phyloP scores from a whole-genome alignment of 352 stramenopile species.

The Aphanomyces invadans region DNA sequence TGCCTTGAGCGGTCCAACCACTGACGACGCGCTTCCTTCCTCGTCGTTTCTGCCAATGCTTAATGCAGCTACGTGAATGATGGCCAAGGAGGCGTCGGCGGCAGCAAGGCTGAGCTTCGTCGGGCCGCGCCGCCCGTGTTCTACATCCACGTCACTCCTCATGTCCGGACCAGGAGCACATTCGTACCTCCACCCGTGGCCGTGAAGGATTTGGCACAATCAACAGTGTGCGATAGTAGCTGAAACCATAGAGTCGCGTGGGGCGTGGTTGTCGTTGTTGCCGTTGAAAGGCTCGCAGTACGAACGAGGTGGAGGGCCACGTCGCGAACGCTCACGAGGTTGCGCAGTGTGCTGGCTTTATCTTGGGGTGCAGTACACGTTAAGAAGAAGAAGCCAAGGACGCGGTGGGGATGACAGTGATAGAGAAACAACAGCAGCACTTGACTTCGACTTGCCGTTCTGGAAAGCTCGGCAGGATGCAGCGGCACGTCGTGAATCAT shows the following conservation, averaged over 20 bases:
- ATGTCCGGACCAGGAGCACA: no score
- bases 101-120: constrained; percentile 17
- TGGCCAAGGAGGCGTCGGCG: not conserved
- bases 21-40: no score
- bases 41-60: not conserved
- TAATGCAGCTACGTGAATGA: not conserved
- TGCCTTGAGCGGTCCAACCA: not conserved
- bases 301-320: not conserved
- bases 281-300: no score
- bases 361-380: not conserved
- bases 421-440: not conserved
- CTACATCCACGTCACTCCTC: not conserved
- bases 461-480: not conserved
- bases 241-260: not conserved
- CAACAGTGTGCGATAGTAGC: not conserved
- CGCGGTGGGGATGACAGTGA: not conserved
- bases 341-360: not conserved
- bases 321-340: not conserved
- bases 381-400: not conserved
- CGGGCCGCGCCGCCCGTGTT: not conserved
- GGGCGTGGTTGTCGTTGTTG: no score
- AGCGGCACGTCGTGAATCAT: not conserved
- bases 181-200: not conserved
- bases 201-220: not conserved
- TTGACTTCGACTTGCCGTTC: not conserved